Percentiles rank a stretch among this genome's conserved stretches.
Conservation (phyloP, 1,284 basidiomycete genomes). For the Paramarasmius palmivorus region DNA sequence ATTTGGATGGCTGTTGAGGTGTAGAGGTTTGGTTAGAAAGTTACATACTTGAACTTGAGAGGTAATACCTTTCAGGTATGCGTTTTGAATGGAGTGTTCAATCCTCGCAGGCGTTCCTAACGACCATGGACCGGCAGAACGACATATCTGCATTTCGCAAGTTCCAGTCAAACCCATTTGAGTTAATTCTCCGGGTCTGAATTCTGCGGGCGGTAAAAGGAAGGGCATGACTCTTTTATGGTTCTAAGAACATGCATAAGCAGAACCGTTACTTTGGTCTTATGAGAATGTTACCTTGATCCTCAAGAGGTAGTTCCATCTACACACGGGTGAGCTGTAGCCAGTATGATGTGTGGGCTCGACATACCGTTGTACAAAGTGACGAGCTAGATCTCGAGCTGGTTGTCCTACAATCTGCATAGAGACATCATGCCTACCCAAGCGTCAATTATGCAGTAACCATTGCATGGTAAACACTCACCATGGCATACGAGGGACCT, state of each 20-base stretch:
- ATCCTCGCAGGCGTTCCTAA: conserved; percentile 85
- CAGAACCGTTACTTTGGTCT: background rate
- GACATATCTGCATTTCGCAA: conserved; percentile 96
- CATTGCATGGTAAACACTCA: conserved; percentile 31
- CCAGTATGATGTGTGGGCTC: conserved; percentile 16
- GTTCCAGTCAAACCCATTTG: conserved; percentile 90
- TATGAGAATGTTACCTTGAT: conserved; percentile 65
- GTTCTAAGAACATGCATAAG: conserved; percentile 52
- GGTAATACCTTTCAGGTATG: conserved; percentile 80
- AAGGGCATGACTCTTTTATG: conserved; percentile 93
- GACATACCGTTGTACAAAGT: conserved; percentile 86
- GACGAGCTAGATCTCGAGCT: conserved; percentile 90
- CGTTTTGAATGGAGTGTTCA: conserved; percentile 95
- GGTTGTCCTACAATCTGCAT: conserved; percentile 97
- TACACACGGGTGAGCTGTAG: conserved; percentile 28
- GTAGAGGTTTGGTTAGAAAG: background rate
- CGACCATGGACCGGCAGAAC: conserved; percentile 95
- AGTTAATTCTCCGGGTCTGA: conserved; percentile 79
- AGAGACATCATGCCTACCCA: conserved; percentile 88
- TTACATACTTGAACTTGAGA: conserved; percentile 16
- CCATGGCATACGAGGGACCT: conserved; percentile 97
- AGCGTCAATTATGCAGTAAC: conserved; percentile 2
- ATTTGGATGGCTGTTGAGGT: conserved; percentile 80
- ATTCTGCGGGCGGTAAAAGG: conserved; percentile 92
- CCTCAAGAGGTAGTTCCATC: conserved; percentile 90